phyloP scores from a whole-genome alignment of 2,329 filamentous ascomycete genomes.

The Cladobotryum mycophilum region DNA sequence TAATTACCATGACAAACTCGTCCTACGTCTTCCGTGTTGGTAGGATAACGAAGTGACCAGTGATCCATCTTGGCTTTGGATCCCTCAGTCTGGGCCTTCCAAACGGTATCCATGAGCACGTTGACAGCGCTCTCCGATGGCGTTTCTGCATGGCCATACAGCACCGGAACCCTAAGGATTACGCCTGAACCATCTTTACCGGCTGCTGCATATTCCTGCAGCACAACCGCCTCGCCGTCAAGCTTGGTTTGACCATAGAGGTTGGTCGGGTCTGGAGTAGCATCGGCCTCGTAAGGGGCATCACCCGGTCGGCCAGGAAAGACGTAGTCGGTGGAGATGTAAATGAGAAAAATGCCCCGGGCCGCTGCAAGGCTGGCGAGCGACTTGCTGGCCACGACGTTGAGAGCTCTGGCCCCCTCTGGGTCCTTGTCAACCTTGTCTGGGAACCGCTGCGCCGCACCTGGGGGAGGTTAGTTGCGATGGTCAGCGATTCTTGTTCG shows the following conservation, averaged over 20 bases:
- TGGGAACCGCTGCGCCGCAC: conserved; percentile 81
- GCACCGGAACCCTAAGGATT: conserved; percentile 72
- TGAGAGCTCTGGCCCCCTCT: conserved; percentile 64
- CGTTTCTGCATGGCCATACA: conserved; percentile 71
- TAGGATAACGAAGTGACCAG: conserved; percentile 78
- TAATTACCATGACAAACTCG: conserved; percentile 62
- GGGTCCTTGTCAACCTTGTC: conserved; percentile 80
- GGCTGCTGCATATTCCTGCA: conserved; percentile 50
- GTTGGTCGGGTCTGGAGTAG: conserved; percentile 65
- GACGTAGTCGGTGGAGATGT: conserved; percentile 79
- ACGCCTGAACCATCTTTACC: conserved; percentile 52
- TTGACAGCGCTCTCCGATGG: conserved; percentile 78
- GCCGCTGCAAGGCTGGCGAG: conserved; percentile 62
- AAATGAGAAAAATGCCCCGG: conserved; percentile 59
- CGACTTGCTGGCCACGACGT: conserved; percentile 61
- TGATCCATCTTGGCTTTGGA: conserved; percentile 72
- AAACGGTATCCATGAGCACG: conserved; percentile 67
- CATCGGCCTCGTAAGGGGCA: conserved; percentile 68
- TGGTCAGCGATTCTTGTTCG: no score
- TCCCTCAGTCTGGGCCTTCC: conserved; percentile 61
- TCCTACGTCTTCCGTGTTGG: conserved; percentile 81
- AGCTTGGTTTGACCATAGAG: conserved; percentile 61
- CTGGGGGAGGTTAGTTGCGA: conserved; percentile 36
- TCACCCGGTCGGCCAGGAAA: conserved; percentile 70
- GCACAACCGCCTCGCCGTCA: conserved; percentile 56